phyloP scores from a whole-genome alignment of 2,329 filamentous ascomycete genomes.

The Huntiella bhutanensis region DNA sequence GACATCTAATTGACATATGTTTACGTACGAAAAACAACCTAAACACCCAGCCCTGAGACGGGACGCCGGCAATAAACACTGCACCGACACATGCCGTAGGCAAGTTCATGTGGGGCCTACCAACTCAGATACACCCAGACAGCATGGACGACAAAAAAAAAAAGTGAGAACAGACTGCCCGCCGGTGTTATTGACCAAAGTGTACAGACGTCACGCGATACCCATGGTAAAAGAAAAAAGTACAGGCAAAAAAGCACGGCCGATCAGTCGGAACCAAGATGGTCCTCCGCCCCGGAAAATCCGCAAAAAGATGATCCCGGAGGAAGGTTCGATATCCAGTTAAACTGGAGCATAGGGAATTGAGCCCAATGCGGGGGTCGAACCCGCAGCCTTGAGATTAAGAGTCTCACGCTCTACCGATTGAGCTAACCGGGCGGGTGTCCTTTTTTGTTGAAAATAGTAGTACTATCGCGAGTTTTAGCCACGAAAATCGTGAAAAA shows the following conservation, averaged over 20 bases:
- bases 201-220: too few species aligned
- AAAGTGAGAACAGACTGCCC: neutral
- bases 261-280: too few species aligned
- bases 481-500: too few species aligned
- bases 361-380: conserved; percentile 19
- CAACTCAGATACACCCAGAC: too few species aligned
- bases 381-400: conserved; percentile 29
- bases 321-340: conserved; percentile 5
- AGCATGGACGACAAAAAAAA: neutral
- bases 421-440: conserved; percentile 40
- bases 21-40: conserved; percentile 5
- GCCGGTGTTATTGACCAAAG: too few species aligned
- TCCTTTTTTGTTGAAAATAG: neutral
- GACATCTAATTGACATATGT: conserved; percentile 5
- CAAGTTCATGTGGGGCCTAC: neutral
- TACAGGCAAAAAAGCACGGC: neutral
- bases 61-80: neutral
- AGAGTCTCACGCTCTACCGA: conserved; percentile 59
- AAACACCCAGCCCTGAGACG: neutral
- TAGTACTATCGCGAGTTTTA: neutral
- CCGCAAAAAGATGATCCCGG: neutral
- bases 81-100: neutral
- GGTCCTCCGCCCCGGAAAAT: too few species aligned
- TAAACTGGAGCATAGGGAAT: conserved; percentile 12
- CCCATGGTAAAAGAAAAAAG: neutral